Percentiles rank a stretch among this genome's conserved stretches.
Evolutionary conservation across 1,139 yeast genomes (phyloP).

Genomic region (Candida sanyaensis): DNA sequence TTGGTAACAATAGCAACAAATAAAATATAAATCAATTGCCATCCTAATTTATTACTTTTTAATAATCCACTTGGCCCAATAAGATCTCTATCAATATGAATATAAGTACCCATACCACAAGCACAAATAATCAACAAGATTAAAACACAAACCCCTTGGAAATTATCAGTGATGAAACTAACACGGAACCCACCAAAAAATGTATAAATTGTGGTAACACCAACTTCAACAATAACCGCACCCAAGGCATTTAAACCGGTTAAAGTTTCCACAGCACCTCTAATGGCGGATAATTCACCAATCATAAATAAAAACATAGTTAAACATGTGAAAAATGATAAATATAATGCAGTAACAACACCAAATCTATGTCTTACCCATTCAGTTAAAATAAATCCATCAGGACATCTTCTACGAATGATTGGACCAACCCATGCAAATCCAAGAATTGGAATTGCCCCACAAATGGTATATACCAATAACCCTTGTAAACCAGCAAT

Average conservation of each 20-base stretch:
- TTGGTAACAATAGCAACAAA: constrained; percentile 87
- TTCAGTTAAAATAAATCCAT: constrained; percentile 91
- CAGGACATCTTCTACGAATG: constrained; percentile 77
- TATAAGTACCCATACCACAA: constrained; percentile 78
- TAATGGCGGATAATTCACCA: constrained; percentile 80
- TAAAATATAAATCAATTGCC: constrained; percentile 86
- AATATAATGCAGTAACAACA: constrained; percentile 64
- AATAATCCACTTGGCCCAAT: constrained; percentile 69
- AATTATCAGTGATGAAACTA: constrained; percentile 83
- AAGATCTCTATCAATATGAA: constrained; percentile 62
- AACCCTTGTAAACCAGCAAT: constrained; percentile 86
- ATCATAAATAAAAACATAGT: constrained; percentile 89
- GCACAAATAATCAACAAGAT: constrained; percentile 68
- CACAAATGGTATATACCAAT: constrained; percentile 76
- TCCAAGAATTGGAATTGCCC: constrained; percentile 79
- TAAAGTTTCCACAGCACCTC: constrained; percentile 71
- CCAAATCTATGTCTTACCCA: constrained; percentile 91
- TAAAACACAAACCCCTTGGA: constrained; percentile 79
- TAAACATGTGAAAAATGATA: constrained; percentile 79
- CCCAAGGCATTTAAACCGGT: constrained; percentile 83
- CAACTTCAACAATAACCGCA: constrained; percentile 83
- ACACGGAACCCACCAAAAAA: constrained; percentile 88
- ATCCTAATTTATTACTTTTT: constrained; percentile 70
- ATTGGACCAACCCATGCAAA: constrained; percentile 84
- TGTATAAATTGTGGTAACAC: constrained; percentile 84